Percentiles rank a stretch among this genome's conserved stretches.
Conservation (phyloP, 306 rosid species). For the Pyrus communis region DNA sequence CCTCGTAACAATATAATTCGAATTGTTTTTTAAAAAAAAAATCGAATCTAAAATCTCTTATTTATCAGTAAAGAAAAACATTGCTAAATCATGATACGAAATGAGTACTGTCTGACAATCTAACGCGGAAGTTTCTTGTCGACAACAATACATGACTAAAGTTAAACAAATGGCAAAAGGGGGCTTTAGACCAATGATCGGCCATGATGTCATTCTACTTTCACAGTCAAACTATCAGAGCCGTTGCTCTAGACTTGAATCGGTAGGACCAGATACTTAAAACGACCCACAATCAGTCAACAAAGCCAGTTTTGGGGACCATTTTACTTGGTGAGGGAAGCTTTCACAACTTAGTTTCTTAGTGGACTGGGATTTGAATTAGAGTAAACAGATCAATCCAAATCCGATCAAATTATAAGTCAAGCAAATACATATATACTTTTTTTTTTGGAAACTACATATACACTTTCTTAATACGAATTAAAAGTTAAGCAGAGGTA, state of each 20-base stretch:
- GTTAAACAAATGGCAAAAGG: neutral
- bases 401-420: neutral
- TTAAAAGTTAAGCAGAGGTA: neutral
- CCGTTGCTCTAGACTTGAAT: neutral
- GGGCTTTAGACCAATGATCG: neutral
- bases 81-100: neutral
- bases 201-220: neutral
- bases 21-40: fast-evolving
- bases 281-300: neutral
- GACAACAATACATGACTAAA: neutral
- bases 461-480: neutral
- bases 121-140: neutral
- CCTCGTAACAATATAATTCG: no score
- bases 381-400: neutral
- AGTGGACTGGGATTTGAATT: neutral
- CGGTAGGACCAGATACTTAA: neutral
- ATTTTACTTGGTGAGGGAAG: neutral
- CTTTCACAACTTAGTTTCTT: neutral
- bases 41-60: fast-evolving
- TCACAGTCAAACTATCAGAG: neutral
- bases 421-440: neutral
- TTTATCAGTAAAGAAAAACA: no score
- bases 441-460: neutral
- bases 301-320: neutral
- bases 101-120: no score